Conservation (phyloP, 805 yeast species). For the Candida boleticola region DNA sequence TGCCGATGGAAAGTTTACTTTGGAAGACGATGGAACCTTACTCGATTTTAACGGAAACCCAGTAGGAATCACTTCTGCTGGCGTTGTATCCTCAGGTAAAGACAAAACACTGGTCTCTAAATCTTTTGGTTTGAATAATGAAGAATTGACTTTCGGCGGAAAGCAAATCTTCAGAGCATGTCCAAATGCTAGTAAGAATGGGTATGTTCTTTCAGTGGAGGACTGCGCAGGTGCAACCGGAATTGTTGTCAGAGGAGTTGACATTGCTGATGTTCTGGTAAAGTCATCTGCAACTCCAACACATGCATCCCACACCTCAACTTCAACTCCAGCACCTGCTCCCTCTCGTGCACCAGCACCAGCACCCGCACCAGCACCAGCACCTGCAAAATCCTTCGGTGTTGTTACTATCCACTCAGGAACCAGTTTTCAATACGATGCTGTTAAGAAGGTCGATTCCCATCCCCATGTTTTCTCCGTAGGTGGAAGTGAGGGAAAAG, state of each 20-base stretch:
- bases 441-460: conserved; percentile 25
- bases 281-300: no score
- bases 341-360: neutral
- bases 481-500: conserved; percentile 30
- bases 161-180: conserved; percentile 11
- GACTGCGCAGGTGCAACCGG: neutral
- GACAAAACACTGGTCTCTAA: neutral
- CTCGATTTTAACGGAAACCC: conserved; percentile 13
- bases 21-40: conserved; percentile 23
- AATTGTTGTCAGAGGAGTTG: neutral
- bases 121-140: neutral
- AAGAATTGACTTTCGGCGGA: conserved; percentile 11
- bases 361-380: neutral
- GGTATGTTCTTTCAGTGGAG: conserved; percentile 1
- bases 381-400: conserved; percentile 5
- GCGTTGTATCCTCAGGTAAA: neutral
- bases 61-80: neutral
- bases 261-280: neutral
- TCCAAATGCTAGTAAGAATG: conserved; percentile 6
- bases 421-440: conserved; percentile 20
- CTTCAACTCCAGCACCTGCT: neutral
- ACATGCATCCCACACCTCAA: no score
- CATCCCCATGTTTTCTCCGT: conserved; percentile 35
- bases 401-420: conserved; percentile 23
- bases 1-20: conserved; percentile 13